These are phyloP conservation scores for Aspergillus cavernicola DNA, from an alignment of 495 filamentous ascomycete species.

Conservation along the genomic window DNA sequence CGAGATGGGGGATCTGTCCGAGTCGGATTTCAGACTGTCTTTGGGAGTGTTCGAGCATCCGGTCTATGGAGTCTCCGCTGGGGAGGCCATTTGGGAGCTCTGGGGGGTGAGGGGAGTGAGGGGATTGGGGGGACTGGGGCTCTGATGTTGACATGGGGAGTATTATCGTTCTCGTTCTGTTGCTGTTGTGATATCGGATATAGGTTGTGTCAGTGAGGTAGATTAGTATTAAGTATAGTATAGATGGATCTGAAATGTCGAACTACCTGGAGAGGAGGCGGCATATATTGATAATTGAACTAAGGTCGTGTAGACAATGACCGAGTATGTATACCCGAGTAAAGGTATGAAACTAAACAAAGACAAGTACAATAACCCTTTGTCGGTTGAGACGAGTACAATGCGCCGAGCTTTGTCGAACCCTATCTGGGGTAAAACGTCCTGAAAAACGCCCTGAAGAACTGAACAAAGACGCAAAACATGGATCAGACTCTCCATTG, in stretches of 20 bases:
- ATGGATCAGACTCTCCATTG: not conserved
- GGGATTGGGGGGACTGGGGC: not conserved
- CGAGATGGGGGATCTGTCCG: not conserved
- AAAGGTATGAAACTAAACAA: not conserved
- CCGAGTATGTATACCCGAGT: not conserved
- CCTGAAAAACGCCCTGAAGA: not conserved
- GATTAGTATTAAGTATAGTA: no score
- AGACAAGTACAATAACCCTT: not conserved
- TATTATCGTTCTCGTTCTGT: not conserved
- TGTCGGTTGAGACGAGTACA: not conserved
- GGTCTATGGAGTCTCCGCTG: not conserved
- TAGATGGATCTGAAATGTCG: no score
- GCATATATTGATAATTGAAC: no score
- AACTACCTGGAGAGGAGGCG: no score
- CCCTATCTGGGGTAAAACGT: not conserved
- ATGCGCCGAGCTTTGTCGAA: not conserved
- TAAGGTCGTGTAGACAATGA: no score
- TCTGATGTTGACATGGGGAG: not conserved
- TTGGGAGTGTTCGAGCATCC: not conserved
- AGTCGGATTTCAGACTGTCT: not conserved
- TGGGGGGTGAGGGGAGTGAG: not conserved
- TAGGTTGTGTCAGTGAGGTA: no score
- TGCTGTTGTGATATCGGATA: no score
- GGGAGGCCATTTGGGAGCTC: not conserved
- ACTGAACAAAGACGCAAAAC: slow-evolving; percentile 1